phyloP scores from a whole-genome alignment of 805 yeast genomes.

The Sungouiozyma intestinalis region DNA sequence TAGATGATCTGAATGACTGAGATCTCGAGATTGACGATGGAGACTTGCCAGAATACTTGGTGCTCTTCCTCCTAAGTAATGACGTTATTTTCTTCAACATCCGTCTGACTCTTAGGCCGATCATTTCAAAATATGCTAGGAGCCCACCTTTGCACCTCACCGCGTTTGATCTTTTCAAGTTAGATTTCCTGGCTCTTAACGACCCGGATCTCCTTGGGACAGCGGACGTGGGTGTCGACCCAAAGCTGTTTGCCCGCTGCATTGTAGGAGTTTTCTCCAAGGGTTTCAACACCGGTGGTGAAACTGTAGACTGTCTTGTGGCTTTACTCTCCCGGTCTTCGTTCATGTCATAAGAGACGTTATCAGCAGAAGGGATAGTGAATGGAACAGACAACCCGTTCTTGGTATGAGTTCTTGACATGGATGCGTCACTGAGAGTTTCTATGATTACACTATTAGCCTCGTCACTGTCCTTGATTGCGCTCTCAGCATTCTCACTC shows the following conservation, averaged over 20 bases:
- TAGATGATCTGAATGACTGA: not conserved
- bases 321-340: not conserved
- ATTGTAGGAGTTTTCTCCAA: slow-evolving; percentile 1
- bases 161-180: slow-evolving; percentile 25
- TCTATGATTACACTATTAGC: too few species aligned
- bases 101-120: slow-evolving; percentile 21
- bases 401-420: slow-evolving; percentile 10
- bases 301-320: too few species aligned
- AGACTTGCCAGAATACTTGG: not conserved
- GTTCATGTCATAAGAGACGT: slow-evolving; percentile 20
- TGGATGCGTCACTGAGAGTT: too few species aligned
- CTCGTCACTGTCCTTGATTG: too few species aligned
- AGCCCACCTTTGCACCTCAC: slow-evolving; percentile 32
- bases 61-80: slow-evolving; percentile 16
- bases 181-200: slow-evolving; percentile 2
- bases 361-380: slow-evolving; percentile 24
- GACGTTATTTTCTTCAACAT: slow-evolving; percentile 21
- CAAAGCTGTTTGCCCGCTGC: not conserved
- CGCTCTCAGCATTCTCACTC: not conserved
- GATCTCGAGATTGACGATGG: not conserved
- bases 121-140: slow-evolving; percentile 21
- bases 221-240: not conserved
- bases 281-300: not conserved
- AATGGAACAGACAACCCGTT: slow-evolving; percentile 1
- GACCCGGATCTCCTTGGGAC: not conserved